Percentiles rank a stretch among this genome's conserved stretches.
Evolutionary conservation across 768 basidiomycete species (phyloP).

Genomic region (Phallus indusiatus): DNA sequence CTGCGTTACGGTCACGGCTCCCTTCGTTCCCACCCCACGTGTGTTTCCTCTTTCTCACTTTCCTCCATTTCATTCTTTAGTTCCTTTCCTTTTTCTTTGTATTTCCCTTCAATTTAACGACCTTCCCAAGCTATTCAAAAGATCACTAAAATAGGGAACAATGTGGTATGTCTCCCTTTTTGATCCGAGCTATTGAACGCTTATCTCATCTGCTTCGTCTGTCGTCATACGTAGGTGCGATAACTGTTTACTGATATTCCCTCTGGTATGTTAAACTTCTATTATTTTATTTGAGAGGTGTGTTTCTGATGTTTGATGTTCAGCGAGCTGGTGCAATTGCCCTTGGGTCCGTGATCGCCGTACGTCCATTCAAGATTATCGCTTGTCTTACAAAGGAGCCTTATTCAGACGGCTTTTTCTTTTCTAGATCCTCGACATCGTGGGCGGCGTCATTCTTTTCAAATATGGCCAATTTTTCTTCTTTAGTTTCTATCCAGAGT

Average conservation of each 20-base stretch:
- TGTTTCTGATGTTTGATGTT: conserved; percentile 17
- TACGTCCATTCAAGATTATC: conserved; percentile 23
- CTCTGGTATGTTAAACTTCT: conserved; percentile 42
- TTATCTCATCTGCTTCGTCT: neutral
- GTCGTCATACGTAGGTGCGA: conserved; percentile 46
- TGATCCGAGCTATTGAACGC: neutral
- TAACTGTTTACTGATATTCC: conserved; percentile 66
- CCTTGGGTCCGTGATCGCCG: conserved; percentile 55
- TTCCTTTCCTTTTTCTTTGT: neutral
- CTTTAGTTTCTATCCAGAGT: conserved; percentile 53
- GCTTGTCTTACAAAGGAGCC: neutral
- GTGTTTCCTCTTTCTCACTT: neutral
- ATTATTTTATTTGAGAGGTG: conserved; percentile 19
- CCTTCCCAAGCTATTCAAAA: neutral
- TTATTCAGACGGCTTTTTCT: conserved; percentile 19
- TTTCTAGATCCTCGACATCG: conserved; percentile 47
- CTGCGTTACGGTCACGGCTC: neutral
- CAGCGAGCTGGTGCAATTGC: conserved; percentile 66
- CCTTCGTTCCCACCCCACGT: neutral
- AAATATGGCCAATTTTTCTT: conserved; percentile 52
- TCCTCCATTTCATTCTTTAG: neutral
- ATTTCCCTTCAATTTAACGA: neutral
- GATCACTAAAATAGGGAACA: neutral
- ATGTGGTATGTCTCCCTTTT: neutral
- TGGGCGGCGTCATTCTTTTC: conserved; percentile 55